These are phyloP conservation scores for Russula brevipes DNA, from an alignment of 768 basidiomycete species.

Conservation along the genomic window DNA sequence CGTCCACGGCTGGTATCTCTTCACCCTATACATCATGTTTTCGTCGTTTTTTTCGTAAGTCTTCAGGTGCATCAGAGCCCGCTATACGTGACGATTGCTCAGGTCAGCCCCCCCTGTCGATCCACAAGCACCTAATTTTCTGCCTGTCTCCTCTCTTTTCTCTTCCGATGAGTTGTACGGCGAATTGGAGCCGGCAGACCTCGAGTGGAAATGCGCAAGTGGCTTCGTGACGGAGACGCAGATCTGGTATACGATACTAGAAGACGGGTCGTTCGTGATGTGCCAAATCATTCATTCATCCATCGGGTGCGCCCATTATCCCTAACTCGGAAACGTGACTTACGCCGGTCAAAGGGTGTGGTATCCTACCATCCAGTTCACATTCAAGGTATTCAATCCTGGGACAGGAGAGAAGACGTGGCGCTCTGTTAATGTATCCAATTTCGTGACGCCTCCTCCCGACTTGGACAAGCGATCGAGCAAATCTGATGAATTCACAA, in stretches of 20 bases:
- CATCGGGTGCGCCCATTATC: conserved; percentile 61
- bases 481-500: conserved; percentile 80
- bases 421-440: conserved; percentile 82
- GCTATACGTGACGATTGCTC: conserved; percentile 23
- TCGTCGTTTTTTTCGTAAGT: conserved; percentile 76
- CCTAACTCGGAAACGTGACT: conserved; percentile 17
- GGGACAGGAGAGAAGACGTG: conserved; percentile 67
- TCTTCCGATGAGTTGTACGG: conserved; percentile 60
- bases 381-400: conserved; percentile 82
- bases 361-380: conserved; percentile 93
- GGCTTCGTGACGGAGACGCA: conserved; percentile 93
- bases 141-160: conserved; percentile 66
- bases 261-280: conserved; percentile 75
- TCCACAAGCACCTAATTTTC: conserved; percentile 71
- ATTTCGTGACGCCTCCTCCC: conserved; percentile 72
- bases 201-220: conserved; percentile 73
- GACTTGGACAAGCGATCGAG: conserved; percentile 79
- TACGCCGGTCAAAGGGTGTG: conserved; percentile 55
- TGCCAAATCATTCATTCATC: conserved; percentile 85
- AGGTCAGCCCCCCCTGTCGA: conserved; percentile 56
- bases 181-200: conserved; percentile 68
- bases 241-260: conserved; percentile 73
- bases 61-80: not conserved
- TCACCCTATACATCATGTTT: conserved; percentile 52
- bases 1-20: not conserved